These are phyloP conservation scores for Talaromyces sp. DNA, from an alignment of 2,329 filamentous ascomycete genomes.

Conservation along the genomic window DNA sequence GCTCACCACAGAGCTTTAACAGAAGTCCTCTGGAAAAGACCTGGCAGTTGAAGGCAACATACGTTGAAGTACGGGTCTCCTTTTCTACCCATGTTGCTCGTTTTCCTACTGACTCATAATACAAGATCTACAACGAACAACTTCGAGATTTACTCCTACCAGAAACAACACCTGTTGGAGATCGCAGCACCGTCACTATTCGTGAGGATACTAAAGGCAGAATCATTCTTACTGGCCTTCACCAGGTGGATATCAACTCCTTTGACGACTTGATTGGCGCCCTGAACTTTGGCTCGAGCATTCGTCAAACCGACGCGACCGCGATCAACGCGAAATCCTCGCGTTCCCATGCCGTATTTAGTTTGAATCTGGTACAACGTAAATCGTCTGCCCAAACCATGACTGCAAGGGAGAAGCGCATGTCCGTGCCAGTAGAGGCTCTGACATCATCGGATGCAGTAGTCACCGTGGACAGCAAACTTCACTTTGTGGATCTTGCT, in stretches of 20 bases:
- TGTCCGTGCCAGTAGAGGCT: conserved; percentile 78
- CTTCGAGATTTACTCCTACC: conserved; percentile 82
- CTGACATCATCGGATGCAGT: conserved; percentile 58
- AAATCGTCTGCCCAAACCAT: conserved; percentile 48
- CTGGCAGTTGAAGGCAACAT: conserved; percentile 91
- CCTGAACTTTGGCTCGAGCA: conserved; percentile 85
- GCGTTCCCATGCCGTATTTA: conserved; percentile 95
- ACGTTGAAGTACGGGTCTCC: conserved; percentile 61
- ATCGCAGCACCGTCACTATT: conserved; percentile 78
- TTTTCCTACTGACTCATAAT: conserved; percentile 18
- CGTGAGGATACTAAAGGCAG: conserved; percentile 92
- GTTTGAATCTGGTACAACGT: conserved; percentile 80
- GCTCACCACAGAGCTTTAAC: conserved; percentile 45
- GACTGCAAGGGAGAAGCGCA: conserved; percentile 69
- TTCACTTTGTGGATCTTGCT: conserved; percentile 96
- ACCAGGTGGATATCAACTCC: conserved; percentile 81
- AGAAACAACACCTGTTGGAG: conserved; percentile 62
- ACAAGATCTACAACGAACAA: conserved; percentile 95
- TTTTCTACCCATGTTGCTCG: background rate
- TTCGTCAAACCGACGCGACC: conserved; percentile 93
- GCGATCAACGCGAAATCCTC: conserved; percentile 97
- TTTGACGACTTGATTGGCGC: conserved; percentile 86
- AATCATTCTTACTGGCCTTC: conserved; percentile 86
- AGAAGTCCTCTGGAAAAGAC: conserved; percentile 58
- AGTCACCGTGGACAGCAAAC: conserved; percentile 92